Conservation (phyloP, 73 alveolate species). For the Paramecium tetraurelia region DNA sequence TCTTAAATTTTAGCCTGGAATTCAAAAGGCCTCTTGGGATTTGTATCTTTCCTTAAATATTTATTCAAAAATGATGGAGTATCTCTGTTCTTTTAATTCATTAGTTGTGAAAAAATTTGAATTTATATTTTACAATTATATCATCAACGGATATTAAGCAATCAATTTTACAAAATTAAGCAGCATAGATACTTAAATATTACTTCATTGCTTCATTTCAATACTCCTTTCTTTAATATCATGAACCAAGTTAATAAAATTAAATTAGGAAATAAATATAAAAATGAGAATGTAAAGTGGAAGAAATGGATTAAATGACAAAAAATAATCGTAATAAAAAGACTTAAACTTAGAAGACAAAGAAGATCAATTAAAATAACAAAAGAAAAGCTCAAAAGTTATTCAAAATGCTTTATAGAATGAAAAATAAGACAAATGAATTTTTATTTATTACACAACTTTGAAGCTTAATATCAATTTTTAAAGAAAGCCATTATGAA, state of each 20-base stretch:
- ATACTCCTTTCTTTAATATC: not conserved
- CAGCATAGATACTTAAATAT: not conserved
- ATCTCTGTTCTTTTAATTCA: not conserved
- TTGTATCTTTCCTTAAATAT: not conserved
- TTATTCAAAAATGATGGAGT: conserved; percentile 27
- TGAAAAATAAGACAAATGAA: not conserved
- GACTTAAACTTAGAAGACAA: not conserved
- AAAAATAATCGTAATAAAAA: not conserved
- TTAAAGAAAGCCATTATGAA: too few relatives aligned
- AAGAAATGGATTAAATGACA: not conserved
- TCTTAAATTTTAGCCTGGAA: not conserved
- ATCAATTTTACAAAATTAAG: not conserved
- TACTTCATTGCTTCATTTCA: not conserved
- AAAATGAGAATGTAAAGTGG: not conserved
- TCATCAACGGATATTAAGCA: not conserved
- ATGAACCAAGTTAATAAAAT: not conserved
- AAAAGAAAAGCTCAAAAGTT: not conserved
- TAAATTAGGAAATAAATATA: not conserved
- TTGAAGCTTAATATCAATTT: too few relatives aligned
- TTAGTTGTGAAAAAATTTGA: not conserved
- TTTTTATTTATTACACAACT: not conserved
- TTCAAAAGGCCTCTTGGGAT: conserved; percentile 28
- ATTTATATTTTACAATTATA: not conserved
- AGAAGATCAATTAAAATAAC: not conserved
- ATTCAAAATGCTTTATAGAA: not conserved